Conservation (phyloP, 2,329 filamentous ascomycete species). For the Phialophora expanda region DNA sequence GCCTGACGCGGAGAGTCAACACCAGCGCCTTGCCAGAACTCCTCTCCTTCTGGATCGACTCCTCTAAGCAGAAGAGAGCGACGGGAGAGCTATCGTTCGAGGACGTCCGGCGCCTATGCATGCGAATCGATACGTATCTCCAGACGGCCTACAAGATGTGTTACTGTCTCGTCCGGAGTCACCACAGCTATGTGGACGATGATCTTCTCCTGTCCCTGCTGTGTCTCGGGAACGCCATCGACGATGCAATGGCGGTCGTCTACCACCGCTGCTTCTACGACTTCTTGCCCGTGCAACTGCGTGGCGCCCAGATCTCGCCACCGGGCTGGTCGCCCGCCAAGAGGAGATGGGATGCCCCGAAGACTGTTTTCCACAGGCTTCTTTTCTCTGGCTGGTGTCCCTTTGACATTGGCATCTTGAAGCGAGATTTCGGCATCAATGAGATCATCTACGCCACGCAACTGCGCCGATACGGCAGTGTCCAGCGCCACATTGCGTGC, state of each 20-base stretch:
- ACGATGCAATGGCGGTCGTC: not conserved
- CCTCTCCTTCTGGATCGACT: not conserved
- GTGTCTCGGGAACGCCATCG: not conserved
- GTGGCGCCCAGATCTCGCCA: not conserved
- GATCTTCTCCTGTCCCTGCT: not conserved
- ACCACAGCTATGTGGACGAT: not conserved
- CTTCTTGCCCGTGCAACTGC: not conserved
- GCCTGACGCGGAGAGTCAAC: not conserved
- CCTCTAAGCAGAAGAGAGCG: not conserved
- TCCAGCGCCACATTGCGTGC: not conserved
- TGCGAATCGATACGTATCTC: not conserved
- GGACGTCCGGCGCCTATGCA: not conserved
- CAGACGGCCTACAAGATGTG: not conserved
- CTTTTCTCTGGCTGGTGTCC: conserved; percentile 3
- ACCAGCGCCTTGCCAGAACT: not conserved
- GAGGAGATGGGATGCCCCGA: not conserved
- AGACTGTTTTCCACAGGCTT: not conserved
- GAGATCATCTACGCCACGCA: conserved; percentile 7
- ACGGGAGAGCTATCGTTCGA: not conserved
- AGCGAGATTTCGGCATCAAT: conserved; percentile 9
- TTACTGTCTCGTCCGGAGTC: not conserved
- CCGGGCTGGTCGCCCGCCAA: not conserved
- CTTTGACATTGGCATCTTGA: conserved; percentile 9
- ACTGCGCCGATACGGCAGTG: conserved; percentile 1
- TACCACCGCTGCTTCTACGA: not conserved